Evolutionary conservation across 805 yeast genomes (phyloP), one percentile per base, ranked within the genome.

Genomic region (Maudiozyma pseudohumilis): DNA sequence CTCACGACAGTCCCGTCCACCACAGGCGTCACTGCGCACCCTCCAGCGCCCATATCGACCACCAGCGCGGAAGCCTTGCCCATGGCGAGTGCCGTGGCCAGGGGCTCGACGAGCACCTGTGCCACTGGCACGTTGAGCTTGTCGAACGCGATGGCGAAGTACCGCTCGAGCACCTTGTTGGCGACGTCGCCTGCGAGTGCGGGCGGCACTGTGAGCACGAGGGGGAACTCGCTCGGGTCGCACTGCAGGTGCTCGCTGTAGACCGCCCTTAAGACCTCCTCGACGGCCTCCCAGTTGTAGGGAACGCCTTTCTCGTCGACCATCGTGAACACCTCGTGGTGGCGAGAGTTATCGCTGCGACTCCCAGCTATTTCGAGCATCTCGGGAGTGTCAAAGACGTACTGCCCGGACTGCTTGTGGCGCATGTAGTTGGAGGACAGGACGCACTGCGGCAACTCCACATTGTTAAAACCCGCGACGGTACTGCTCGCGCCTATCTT

Each of bases 41-140:
- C 72, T 3, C 80, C 67, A 8, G 82, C 68, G 2, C 95, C 96
- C 32, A 87, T 60, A 55, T 88, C 95, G 19, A 87, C 70, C 7
- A 87, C 84, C 41, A 88, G 65, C 5, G 89, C 86, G 9, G 81
- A 78, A 19, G 83, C 71, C 52, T 77, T 76, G 2, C 94, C 89
- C 46, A 77, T 66, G n/a, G 87, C 79, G 54, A 81, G 80, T 3
- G 84, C 72, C 34, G 77, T 78, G 25, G 89, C 82, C 38, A 88
- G 61, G 6, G 95, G 94, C 27, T 78, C 73, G 53, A 82, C 79
- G 17, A 83, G 72, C 31, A 87, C 63, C 19, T 86, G 77, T 50
- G 88, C 75, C 7, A 81, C 70, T 0, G 95, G 95, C 9, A 84
- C 84, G 34, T 76, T 64, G 29, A 84, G 66, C 39, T 69, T 73